These are phyloP conservation scores for Cyclaneusma minus DNA, from an alignment of 2,329 filamentous ascomycete species.

Conservation along the genomic window DNA sequence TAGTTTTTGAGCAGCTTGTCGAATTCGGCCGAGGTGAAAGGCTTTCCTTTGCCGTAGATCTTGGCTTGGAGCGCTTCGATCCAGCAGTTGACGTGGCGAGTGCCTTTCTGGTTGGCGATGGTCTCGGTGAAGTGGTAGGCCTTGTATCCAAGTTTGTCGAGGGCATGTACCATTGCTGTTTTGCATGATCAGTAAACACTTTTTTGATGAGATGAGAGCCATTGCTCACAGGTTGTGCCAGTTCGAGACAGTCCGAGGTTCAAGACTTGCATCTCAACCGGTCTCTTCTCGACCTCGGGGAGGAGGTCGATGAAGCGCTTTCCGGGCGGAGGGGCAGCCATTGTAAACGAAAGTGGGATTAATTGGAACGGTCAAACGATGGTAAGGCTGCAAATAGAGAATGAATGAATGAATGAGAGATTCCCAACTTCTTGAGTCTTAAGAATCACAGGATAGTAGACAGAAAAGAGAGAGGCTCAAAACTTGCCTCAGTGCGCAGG, in stretches of 20 bases:
- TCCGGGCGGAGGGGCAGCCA: too few relatives aligned
- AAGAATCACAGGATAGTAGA: too few relatives aligned
- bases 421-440: too few relatives aligned
- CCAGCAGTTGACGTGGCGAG: conserved; percentile 9
- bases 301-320: too few relatives aligned
- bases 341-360: too few relatives aligned
- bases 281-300: too few relatives aligned
- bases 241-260: conserved; percentile 7
- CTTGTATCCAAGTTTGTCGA: conserved; percentile 5
- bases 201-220: neutral
- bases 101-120: conserved; percentile 3
- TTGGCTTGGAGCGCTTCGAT: conserved; percentile 11
- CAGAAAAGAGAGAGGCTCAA: too few relatives aligned
- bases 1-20: conserved; percentile 6
- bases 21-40: conserved; percentile 5
- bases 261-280: conserved; percentile 8
- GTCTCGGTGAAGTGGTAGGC: conserved; percentile 3
- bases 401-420: too few relatives aligned
- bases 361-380: too few relatives aligned
- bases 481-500: too few relatives aligned
- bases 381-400: too few relatives aligned
- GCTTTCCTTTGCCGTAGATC: conserved; percentile 6
- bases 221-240: conserved; percentile 7
- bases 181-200: neutral
- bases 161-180: conserved; percentile 5